Evolutionary conservation across 148 eudicot species (phyloP), one percentile per base, ranked within the genome.

Genomic region (Cornus florida): DNA sequence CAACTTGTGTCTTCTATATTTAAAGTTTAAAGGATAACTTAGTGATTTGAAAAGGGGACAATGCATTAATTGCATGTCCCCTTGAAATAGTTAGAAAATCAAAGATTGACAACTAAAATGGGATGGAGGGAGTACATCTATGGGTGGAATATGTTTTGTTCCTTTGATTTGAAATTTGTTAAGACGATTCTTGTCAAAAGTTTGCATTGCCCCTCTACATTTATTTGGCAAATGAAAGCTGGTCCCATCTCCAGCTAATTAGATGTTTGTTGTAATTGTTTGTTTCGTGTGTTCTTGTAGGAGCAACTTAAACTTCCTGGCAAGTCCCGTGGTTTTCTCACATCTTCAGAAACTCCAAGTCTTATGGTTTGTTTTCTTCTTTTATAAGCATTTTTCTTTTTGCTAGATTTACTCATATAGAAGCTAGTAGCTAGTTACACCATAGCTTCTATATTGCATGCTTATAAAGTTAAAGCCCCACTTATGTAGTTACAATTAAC

Each of bases 271-370:
- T 64, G 60, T 59, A 22, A 11, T 39, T 81, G 35, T 68, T 74
- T 80, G 70, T 50, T 66, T 77, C 22, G 69, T 69, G 16, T 73
- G 62, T 23, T 77, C 75, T 81, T 81, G 74, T 91, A 93, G 93
- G 92, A 90, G 10, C 88, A 85, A 78, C 76, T 83, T 65, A 90
- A 81, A 85, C 60, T 76, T 80, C 35, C 77, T 71, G 82, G 82
- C 48, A 88, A 79, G 74, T 67, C 93, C 28, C 88, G 88, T 10
- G 73, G 86, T 43, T 82, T 68, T 80, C 86, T 90, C 32, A 60
- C 80, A 62, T 67, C 85, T 80, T 39, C 87, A 24, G 90, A 83
- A 69, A 38, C 71, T 79, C 79, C 77, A n/a, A 80, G 82, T 70
- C 83, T 83, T 60, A 90, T 85, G 97, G 94, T 23, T 6, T 6